A percentile compares a stretch with the other conserved stretches of the same genome.
Conservation (phyloP, 192 early-diverging fungal species). For the Mortierella alpina region DNA sequence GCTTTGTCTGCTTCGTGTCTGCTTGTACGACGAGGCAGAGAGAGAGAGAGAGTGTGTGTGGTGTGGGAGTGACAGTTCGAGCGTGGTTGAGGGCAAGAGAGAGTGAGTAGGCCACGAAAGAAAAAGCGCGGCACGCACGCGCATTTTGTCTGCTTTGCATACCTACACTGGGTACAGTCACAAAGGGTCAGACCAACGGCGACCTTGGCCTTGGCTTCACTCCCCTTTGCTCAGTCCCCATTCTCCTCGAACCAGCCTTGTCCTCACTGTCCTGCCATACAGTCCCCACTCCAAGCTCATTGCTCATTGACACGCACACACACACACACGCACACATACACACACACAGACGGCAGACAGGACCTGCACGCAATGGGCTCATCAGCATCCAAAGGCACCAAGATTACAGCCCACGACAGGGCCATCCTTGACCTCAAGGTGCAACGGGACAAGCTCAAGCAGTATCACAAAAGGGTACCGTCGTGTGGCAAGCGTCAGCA, state of each 20-base stretch:
- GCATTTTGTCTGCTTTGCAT: no score
- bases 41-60: no score
- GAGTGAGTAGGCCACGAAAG: no score
- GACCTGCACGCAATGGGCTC: constrained; percentile 31
- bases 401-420: constrained; percentile 89
- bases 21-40: no score
- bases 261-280: no score
- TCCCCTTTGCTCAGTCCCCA: not conserved
- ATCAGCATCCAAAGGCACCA: constrained; percentile 48
- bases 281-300: not conserved
- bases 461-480: constrained; percentile 89
- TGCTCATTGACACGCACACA: not conserved
- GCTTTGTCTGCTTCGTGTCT: no score
- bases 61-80: no score
- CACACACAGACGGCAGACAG: not conserved
- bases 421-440: constrained; percentile 96
- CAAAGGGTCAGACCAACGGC: no score
- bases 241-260: not conserved
- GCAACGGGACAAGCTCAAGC: constrained; percentile 93
- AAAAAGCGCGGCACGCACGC: no score
- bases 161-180: no score
- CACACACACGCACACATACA: not conserved
- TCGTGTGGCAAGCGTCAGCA: no score
- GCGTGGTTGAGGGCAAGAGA: no score
- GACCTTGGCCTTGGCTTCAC: not conserved